phyloP scores from a whole-genome alignment of 2,329 filamentous ascomycete genomes.

The Colletotrichum coccodes region DNA sequence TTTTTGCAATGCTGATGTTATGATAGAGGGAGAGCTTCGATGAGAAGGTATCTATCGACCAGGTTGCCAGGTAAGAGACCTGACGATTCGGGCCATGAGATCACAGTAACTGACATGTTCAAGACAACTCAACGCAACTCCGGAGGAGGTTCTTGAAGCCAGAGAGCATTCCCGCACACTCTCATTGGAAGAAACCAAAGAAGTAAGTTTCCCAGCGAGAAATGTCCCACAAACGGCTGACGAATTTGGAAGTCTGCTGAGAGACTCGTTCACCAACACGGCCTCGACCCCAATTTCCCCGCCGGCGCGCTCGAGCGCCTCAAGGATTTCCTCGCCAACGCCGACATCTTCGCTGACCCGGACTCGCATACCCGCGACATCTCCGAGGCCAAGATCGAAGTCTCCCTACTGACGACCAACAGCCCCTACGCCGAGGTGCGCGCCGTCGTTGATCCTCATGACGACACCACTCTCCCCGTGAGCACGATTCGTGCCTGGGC shows the following conservation, averaged over 20 bases:
- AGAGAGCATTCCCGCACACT: constrained; percentile 25
- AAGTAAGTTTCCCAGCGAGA: background rate
- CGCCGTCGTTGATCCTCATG: constrained; percentile 54
- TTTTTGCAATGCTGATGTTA: background rate
- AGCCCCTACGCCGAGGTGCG: constrained; percentile 54
- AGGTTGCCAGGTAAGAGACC: constrained; percentile 5
- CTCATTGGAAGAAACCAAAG: constrained; percentile 4
- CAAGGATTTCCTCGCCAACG: constrained; percentile 47
- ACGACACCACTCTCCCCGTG: constrained; percentile 50
- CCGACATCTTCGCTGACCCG: constrained; percentile 34
- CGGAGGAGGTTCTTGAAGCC: constrained; percentile 39
- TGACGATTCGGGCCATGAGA: too few species aligned
- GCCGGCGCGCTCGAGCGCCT: constrained; percentile 50
- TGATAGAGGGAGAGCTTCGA: background rate
- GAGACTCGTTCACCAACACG: constrained; percentile 50
- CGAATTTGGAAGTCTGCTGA: constrained; percentile 33
- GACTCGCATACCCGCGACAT: constrained; percentile 40
- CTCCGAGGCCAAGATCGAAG: constrained; percentile 44
- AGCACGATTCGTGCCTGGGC: constrained; percentile 53
- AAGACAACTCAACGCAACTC: constrained; percentile 37
- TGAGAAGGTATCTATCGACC: constrained; percentile 16
- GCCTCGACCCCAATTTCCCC: constrained; percentile 59
- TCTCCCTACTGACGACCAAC: constrained; percentile 45
- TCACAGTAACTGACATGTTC: background rate
- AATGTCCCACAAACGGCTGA: background rate